Evolutionary conservation across 495 filamentous ascomycete species (phyloP).

Genomic region (Neurospora tetrasperma): DNA sequence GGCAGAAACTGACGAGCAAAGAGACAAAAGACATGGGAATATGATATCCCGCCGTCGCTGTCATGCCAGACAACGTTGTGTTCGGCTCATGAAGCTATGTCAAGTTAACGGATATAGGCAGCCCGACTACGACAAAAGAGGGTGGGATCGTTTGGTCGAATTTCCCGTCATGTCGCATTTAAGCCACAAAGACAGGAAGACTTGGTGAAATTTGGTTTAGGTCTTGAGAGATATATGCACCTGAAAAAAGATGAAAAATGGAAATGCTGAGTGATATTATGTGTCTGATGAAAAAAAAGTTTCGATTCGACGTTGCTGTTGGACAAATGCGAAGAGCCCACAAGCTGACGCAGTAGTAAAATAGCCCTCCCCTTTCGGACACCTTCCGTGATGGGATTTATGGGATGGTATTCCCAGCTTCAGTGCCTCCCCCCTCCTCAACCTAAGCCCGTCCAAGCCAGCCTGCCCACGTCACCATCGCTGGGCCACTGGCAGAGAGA

Average conservation of each 20-base stretch:
- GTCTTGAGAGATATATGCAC: neutral
- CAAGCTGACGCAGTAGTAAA: neutral
- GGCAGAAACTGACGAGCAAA: neutral
- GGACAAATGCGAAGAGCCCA: neutral
- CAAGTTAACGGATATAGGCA: neutral
- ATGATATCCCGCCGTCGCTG: neutral
- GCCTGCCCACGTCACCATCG: neutral
- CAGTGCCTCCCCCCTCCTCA: neutral
- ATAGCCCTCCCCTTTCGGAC: neutral
- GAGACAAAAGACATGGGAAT: neutral
- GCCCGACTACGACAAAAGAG: neutral
- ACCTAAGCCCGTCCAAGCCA: neutral
- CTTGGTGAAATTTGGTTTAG: neutral
- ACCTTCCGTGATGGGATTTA: neutral
- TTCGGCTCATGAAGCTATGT: neutral
- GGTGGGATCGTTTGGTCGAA: neutral
- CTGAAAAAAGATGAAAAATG: neutral
- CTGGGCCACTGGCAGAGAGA: neutral
- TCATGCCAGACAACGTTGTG: neutral
- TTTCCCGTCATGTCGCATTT: neutral
- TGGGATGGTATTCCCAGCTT: neutral
- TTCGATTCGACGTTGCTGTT: neutral
- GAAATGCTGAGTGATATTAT: neutral
- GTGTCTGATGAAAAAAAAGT: neutral
- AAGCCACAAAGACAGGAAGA: neutral